phyloP scores from a whole-genome alignment of 257 asterid species.

The Primulina eburnea region DNA sequence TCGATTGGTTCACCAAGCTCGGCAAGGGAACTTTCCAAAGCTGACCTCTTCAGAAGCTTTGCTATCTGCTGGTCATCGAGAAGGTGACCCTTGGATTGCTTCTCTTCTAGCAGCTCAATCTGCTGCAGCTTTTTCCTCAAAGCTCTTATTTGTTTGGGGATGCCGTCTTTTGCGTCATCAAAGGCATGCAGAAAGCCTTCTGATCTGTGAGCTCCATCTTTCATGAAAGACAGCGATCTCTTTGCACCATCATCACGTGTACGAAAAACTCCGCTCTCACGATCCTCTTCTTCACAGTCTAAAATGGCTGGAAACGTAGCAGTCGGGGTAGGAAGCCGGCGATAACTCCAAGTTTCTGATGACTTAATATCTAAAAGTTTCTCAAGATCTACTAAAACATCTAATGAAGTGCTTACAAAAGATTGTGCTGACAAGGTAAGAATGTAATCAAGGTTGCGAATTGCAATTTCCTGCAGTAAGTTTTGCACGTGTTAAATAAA shows the following conservation, averaged over 20 bases:
- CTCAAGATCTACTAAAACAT: slow-evolving; percentile 69
- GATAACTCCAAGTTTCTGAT: slow-evolving; percentile 85
- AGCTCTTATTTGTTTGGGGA: slow-evolving; percentile 68
- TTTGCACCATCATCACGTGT: slow-evolving; percentile 44
- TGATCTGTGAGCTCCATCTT: slow-evolving; percentile 40
- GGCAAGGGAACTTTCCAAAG: slow-evolving; percentile 63
- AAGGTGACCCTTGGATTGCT: slow-evolving; percentile 56
- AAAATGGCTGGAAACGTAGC: slow-evolving; percentile 83
- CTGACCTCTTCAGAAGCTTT: slow-evolving; percentile 63
- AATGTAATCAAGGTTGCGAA: slow-evolving; percentile 86
- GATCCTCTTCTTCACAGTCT: slow-evolving; percentile 78
- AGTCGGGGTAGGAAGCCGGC: slow-evolving; percentile 87
- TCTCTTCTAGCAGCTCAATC: slow-evolving; percentile 91
- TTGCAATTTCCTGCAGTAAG: slow-evolving; percentile 82
- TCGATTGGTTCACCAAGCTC: slow-evolving; percentile 78
- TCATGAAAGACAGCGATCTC: slow-evolving; percentile 34
- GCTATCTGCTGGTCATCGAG: slow-evolving; percentile 90
- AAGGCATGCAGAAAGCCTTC: slow-evolving; percentile 64
- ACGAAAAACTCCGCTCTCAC: slow-evolving; percentile 47
- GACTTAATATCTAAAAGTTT: slow-evolving; percentile 67
- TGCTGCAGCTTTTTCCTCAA: slow-evolving; percentile 93
- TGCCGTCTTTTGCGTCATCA: slow-evolving; percentile 47
- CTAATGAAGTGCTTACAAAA: slow-evolving; percentile 61
- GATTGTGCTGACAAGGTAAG: slow-evolving; percentile 72
- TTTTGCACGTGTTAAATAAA: slow-evolving; percentile 13